Evolutionary conservation across 176 grass and related monocot species (phyloP).

Genomic region (Ensete ventricosum): DNA sequence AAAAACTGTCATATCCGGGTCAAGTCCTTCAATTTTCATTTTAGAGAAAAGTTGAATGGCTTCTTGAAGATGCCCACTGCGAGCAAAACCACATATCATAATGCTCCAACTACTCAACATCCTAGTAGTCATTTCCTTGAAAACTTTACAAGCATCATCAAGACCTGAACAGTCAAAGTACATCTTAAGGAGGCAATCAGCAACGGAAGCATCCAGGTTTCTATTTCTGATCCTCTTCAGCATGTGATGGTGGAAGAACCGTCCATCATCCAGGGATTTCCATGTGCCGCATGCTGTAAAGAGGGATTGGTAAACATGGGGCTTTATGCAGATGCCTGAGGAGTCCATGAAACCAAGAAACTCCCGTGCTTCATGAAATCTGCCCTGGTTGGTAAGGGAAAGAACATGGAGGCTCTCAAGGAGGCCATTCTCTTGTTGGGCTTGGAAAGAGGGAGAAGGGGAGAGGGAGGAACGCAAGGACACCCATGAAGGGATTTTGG

Average conservation of each 20-base stretch:
- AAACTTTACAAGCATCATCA: conserved; percentile 14
- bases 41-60: neutral
- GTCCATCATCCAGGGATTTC: conserved; percentile 19
- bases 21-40: conserved; percentile 13
- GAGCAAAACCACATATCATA: conserved; percentile 13
- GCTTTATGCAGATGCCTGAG: neutral
- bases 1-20: conserved; percentile 2
- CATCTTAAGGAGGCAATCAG: conserved; percentile 14
- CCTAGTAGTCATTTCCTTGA: conserved; percentile 4
- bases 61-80: conserved; percentile 15
- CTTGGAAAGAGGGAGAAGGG: neutral
- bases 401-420: conserved; percentile 17
- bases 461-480: conserved; percentile 9
- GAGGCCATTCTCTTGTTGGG: neutral
- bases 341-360: conserved; percentile 16
- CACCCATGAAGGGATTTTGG: conserved; percentile 16
- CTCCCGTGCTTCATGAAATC: conserved; percentile 17
- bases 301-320: conserved; percentile 12
- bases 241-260: conserved; percentile 16
- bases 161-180: conserved; percentile 5
- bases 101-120: conserved; percentile 16
- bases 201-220: neutral
- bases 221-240: conserved; percentile 5
- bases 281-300: neutral
- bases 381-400: conserved; percentile 14